Conservation (phyloP, 176 grass and related monocot species). For the Zea luxurians region DNA sequence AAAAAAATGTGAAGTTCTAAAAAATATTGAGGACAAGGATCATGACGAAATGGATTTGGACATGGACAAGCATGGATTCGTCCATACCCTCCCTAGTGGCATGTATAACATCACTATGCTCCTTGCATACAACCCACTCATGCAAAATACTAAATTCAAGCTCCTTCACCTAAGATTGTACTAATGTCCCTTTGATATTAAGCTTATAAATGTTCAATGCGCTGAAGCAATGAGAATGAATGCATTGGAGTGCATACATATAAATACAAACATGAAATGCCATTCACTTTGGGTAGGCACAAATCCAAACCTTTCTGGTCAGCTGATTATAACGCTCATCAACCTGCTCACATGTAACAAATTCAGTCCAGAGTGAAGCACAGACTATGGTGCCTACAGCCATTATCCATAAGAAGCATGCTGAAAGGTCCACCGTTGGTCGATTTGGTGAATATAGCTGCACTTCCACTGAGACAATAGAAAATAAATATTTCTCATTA, state of each 20-base stretch:
- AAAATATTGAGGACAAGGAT: not conserved
- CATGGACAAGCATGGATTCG: not conserved
- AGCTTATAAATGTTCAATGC: not conserved
- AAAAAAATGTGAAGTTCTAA: no score
- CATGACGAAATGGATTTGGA: not conserved
- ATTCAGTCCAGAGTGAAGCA: conserved; percentile 83
- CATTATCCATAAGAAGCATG: conserved; percentile 89
- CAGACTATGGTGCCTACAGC: conserved; percentile 88
- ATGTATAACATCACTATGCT: not conserved
- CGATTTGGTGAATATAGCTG: conserved; percentile 86
- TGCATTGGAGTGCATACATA: not conserved
- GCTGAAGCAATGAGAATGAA: not conserved
- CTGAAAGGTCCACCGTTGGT: conserved; percentile 77
- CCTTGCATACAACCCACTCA: conserved; percentile 1
- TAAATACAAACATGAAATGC: conserved; percentile 7
- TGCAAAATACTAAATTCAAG: conserved; percentile 16
- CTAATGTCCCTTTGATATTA: conserved; percentile 1
- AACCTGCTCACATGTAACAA: conserved; percentile 69
- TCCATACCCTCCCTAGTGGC: not conserved
- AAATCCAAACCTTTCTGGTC: conserved; percentile 62
- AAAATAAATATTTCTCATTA: conserved; percentile 34
- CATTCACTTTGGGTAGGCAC: conserved; percentile 18
- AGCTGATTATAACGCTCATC: conserved; percentile 84
- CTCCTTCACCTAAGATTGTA: not conserved
- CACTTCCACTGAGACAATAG: conserved; percentile 71